Evolutionary conservation across 257 asterid species (phyloP).

Genomic region (Ilex asprella): DNA sequence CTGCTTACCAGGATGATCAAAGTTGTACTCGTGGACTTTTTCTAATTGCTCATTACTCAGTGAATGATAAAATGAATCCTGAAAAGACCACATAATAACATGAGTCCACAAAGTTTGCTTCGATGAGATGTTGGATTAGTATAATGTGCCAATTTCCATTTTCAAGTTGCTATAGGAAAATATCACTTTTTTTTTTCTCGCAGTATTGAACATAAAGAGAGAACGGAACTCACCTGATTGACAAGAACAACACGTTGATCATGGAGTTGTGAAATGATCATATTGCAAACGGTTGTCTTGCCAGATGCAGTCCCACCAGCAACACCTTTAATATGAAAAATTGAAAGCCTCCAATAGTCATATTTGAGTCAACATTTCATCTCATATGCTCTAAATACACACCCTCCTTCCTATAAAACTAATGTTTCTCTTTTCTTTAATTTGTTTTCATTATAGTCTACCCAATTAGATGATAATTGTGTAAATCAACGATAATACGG

Average conservation of each 20-base stretch:
- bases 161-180: background rate
- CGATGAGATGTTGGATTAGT: background rate
- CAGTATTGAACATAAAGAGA: background rate
- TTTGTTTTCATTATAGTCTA: no score
- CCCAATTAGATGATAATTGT: no score
- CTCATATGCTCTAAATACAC: no score
- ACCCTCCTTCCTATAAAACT: no score
- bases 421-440: no score
- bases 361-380: background rate
- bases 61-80: conserved; percentile 86
- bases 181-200: no score
- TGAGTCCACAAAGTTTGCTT: background rate
- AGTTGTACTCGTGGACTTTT: conserved; percentile 64
- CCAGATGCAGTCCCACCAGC: conserved; percentile 99
- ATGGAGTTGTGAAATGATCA: conserved; percentile 75
- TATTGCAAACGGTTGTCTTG: conserved; percentile 82
- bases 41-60: conserved; percentile 49
- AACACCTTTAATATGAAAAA: conserved; percentile 52
- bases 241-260: conserved; percentile 91
- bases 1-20: conserved; percentile 83
- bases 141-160: background rate
- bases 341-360: background rate
- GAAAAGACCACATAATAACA: conserved; percentile 5
- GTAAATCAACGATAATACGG: background rate
- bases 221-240: conserved; percentile 49